Percentiles rank a stretch among this genome's conserved stretches.
Conservation (phyloP, 768 basidiomycete species). For the Kwoniella dejecticola region DNA sequence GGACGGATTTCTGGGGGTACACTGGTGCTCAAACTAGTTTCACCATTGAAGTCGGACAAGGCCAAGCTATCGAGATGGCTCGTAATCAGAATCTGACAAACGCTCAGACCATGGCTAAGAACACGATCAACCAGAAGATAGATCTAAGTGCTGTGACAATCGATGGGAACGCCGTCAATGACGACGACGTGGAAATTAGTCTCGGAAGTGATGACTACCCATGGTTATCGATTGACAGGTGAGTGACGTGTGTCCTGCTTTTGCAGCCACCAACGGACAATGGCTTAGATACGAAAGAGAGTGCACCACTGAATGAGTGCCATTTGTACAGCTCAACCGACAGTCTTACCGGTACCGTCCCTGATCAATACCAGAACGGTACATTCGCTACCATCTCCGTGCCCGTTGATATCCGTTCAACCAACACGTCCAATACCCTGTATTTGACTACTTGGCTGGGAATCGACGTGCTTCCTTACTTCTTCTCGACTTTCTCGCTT, state of each 20-base stretch:
- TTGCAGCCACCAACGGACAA: not conserved
- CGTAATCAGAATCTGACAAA: constrained; percentile 36
- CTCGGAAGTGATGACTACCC: constrained; percentile 65
- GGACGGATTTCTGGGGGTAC: constrained; percentile 76
- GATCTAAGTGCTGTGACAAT: constrained; percentile 59
- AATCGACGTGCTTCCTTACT: constrained; percentile 70
- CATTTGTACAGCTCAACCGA: constrained; percentile 29
- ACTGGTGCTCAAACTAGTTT: constrained; percentile 67
- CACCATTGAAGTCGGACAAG: constrained; percentile 59
- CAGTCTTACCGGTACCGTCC: constrained; percentile 66
- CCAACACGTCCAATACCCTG: constrained; percentile 64
- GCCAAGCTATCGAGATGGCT: constrained; percentile 37
- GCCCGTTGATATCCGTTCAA: constrained; percentile 65
- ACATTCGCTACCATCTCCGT: constrained; percentile 55
- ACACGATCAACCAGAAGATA: constrained; percentile 61
- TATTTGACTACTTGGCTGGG: constrained; percentile 57
- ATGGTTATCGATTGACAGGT: constrained; percentile 62
- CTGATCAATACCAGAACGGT: constrained; percentile 55
- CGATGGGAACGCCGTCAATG: constrained; percentile 65
- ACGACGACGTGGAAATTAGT: constrained; percentile 63
- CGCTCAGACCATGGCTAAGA: constrained; percentile 70
- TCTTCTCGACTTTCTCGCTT: constrained; percentile 66
- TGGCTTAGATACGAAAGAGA: not conserved
- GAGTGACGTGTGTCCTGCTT: constrained; percentile 19
- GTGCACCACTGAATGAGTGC: too few species aligned